Conservation (phyloP, 2,329 filamentous ascomycete species). For the Cryphonectria carpinicola region DNA sequence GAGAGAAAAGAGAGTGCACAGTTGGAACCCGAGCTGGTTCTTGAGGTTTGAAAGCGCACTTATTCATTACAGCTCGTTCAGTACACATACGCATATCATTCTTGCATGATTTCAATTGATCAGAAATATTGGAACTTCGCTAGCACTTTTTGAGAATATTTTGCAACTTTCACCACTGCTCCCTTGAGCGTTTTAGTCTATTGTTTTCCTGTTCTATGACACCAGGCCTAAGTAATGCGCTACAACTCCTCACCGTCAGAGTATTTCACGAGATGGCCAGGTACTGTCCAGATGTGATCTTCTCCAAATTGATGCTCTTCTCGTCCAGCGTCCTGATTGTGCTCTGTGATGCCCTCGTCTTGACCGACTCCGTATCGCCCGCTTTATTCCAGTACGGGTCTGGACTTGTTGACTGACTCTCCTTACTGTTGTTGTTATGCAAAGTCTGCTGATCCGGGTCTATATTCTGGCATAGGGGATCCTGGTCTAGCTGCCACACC, state of each 20-base stretch:
- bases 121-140: neutral
- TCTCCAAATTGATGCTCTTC: neutral
- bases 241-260: neutral
- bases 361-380: neutral
- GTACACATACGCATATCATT: neutral
- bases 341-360: neutral
- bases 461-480: slow-evolving; percentile 18
- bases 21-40: neutral
- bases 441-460: slow-evolving; percentile 3
- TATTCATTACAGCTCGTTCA: neutral
- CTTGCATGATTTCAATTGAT: neutral
- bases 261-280: neutral
- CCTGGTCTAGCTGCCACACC: slow-evolving; percentile 20
- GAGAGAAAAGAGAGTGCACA: neutral
- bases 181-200: neutral
- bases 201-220: neutral
- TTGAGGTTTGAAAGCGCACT: neutral
- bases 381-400: neutral
- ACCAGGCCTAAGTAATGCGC: neutral
- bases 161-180: neutral
- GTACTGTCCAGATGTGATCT: neutral
- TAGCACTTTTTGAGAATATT: neutral
- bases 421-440: neutral
- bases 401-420: neutral
- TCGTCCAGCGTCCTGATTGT: neutral